Conservation (phyloP, 2,329 filamentous ascomycete species). For the Ophiostoma tasmaniense region DNA sequence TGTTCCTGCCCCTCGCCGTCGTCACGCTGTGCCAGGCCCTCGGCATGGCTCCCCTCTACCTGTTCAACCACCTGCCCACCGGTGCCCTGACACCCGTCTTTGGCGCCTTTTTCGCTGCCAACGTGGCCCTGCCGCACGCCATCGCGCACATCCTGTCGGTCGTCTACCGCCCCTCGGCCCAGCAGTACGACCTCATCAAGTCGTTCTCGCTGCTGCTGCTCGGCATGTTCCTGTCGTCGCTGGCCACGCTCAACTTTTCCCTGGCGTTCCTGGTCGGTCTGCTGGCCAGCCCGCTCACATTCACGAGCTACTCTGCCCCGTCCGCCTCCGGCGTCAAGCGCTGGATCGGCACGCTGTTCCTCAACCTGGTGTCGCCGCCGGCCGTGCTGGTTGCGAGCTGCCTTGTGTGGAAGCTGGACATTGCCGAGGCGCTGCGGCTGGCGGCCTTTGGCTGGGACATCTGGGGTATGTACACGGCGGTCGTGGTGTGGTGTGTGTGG, state of each 20-base stretch:
- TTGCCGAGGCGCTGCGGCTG: constrained; percentile 56
- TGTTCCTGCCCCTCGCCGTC: constrained; percentile 65
- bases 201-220: constrained; percentile 88
- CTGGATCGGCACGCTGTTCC: constrained; percentile 39
- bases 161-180: constrained; percentile 46
- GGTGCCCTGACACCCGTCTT: constrained; percentile 57
- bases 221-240: constrained; percentile 82
- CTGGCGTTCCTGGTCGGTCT: constrained; percentile 79
- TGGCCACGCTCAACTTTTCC: constrained; percentile 93
- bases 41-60: constrained; percentile 70
- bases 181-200: constrained; percentile 72
- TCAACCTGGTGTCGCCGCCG: constrained; percentile 55
- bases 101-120: constrained; percentile 45
- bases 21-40: constrained; percentile 67
- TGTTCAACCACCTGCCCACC: constrained; percentile 69
- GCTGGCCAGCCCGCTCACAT: constrained; percentile 69
- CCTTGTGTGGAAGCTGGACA: constrained; percentile 30
- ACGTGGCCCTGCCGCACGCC: constrained; percentile 46
- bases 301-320: constrained; percentile 43
- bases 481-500: constrained; percentile 92
- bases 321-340: constrained; percentile 31
- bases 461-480: constrained; percentile 79
- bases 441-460: constrained; percentile 84
- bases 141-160: constrained; percentile 47
- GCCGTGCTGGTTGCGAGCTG: constrained; percentile 44